A percentile compares a stretch with the other conserved stretches of the same genome.
phyloP scores from a whole-genome alignment of 2,329 filamentous ascomycete species.

The Escovopsis sp. region DNA sequence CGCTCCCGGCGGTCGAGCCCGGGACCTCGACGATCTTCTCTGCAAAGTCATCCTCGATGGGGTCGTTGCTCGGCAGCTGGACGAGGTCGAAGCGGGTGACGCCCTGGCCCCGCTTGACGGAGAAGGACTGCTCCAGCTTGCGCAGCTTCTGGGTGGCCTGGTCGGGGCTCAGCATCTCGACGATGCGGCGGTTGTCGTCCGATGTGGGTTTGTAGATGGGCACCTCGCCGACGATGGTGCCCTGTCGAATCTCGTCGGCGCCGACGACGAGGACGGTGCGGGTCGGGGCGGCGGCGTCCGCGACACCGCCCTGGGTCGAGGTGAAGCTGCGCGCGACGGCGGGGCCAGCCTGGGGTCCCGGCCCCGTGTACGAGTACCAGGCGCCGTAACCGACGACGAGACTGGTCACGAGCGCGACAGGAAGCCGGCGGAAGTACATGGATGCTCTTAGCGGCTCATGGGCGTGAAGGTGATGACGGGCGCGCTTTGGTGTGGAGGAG shows the following conservation, averaged over 20 bases:
- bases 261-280: constrained; percentile 73
- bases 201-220: constrained; percentile 81
- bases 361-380: constrained; percentile 54
- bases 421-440: constrained; percentile 61
- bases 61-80: constrained; percentile 89
- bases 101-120: constrained; percentile 76
- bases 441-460: constrained; percentile 46
- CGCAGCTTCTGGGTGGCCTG: constrained; percentile 84
- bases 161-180: constrained; percentile 94
- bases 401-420: constrained; percentile 51
- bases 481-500: too few relatives aligned
- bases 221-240: constrained; percentile 69
- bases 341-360: constrained; percentile 16
- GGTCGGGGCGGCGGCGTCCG: constrained; percentile 31
- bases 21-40: constrained; percentile 95
- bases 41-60: constrained; percentile 95
- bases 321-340: constrained; percentile 28
- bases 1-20: constrained; percentile 29
- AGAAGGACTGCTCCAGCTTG: constrained; percentile 80
- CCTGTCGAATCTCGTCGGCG: constrained; percentile 79
- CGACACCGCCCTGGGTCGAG: constrained; percentile 18
- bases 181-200: constrained; percentile 67
- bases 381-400: constrained; percentile 58
- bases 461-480: constrained; percentile 20
- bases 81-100: constrained; percentile 91